phyloP scores from a whole-genome alignment of 495 filamentous ascomycete species.

The Hypoxylon perforatum region DNA sequence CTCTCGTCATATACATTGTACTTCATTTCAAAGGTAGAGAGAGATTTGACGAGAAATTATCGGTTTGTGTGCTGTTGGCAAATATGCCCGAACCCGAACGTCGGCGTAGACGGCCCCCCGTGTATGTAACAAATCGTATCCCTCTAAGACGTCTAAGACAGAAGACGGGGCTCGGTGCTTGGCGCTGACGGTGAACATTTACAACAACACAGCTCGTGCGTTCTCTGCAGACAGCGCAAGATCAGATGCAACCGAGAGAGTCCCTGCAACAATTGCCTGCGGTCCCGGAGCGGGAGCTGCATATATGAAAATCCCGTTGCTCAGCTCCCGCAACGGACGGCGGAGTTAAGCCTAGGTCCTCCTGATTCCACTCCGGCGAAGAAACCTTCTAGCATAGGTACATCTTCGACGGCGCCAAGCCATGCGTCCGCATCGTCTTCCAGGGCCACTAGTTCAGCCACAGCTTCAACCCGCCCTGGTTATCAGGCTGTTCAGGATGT shows the following conservation, averaged over 20 bases:
- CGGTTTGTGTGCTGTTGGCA: background rate
- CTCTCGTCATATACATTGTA: slow-evolving; percentile 11
- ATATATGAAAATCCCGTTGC: slow-evolving; percentile 45
- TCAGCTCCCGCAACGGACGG: slow-evolving; percentile 22
- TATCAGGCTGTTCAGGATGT: slow-evolving; percentile 49
- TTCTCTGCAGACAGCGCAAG: slow-evolving; percentile 60
- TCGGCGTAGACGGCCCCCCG: slow-evolving; percentile 59
- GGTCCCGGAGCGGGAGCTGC: slow-evolving; percentile 57
- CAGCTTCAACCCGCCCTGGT: slow-evolving; percentile 46
- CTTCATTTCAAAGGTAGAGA: too few relatives aligned
- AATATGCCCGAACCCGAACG: slow-evolving; percentile 52
- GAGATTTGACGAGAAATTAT: slow-evolving; percentile 2
- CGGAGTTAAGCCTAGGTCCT: slow-evolving; percentile 12
- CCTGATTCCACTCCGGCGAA: slow-evolving; percentile 1
- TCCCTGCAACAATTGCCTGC: slow-evolving; percentile 64
- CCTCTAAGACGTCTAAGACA: too few relatives aligned
- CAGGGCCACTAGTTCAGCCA: slow-evolving; percentile 31
- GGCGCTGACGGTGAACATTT: slow-evolving; percentile 19
- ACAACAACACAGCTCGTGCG: slow-evolving; percentile 56
- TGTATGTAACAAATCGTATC: slow-evolving; percentile 50
- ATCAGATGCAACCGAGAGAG: slow-evolving; percentile 61
- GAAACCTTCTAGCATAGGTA: background rate
- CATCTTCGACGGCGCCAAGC: slow-evolving; percentile 13
- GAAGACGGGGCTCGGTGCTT: slow-evolving; percentile 14
- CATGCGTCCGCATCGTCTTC: slow-evolving; percentile 27